Evolutionary conservation across 1,284 basidiomycete species (phyloP).

Genomic region (Microbotryum silenes-acaulis): DNA sequence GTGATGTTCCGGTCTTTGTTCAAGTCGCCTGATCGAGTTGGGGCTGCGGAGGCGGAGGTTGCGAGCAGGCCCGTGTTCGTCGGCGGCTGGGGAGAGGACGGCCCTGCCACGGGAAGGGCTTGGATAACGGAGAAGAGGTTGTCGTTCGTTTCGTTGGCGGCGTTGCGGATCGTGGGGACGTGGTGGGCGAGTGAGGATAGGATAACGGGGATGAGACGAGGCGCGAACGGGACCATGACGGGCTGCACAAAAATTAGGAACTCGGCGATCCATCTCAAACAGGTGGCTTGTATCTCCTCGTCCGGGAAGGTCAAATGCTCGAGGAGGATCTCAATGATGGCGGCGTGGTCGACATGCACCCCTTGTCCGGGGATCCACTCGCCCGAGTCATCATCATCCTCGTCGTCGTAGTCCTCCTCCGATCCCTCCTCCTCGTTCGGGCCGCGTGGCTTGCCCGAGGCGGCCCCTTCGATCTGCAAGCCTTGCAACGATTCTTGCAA

Average conservation of each 20-base stretch:
- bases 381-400: conserved; percentile 41
- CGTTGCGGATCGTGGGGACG: conserved; percentile 75
- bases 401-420: conserved; percentile 33
- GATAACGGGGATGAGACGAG: conserved; percentile 82
- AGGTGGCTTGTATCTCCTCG: conserved; percentile 44
- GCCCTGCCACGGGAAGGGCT: conserved; percentile 60
- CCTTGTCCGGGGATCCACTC: conserved; percentile 90
- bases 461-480: no score
- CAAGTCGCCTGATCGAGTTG: conserved; percentile 11
- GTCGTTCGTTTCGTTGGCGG: conserved; percentile 79
- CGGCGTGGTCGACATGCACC: conserved; percentile 80
- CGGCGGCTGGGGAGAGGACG: conserved; percentile 44
- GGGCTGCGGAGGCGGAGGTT: conserved; percentile 12
- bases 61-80: conserved; percentile 8
- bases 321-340: conserved; percentile 92
- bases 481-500: no score
- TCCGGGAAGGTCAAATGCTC: conserved; percentile 70
- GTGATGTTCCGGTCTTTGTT: conserved; percentile 2
- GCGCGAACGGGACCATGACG: conserved; percentile 90
- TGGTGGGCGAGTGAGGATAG: conserved; percentile 91
- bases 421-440: conserved; percentile 33
- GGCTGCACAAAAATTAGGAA: conserved; percentile 81
- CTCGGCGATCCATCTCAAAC: conserved; percentile 81
- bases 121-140: conserved; percentile 79
- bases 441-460: conserved; percentile 1